These are phyloP conservation scores for Rhizopogon roseolus DNA, from an alignment of 768 basidiomycete genomes.

Conservation along the genomic window DNA sequence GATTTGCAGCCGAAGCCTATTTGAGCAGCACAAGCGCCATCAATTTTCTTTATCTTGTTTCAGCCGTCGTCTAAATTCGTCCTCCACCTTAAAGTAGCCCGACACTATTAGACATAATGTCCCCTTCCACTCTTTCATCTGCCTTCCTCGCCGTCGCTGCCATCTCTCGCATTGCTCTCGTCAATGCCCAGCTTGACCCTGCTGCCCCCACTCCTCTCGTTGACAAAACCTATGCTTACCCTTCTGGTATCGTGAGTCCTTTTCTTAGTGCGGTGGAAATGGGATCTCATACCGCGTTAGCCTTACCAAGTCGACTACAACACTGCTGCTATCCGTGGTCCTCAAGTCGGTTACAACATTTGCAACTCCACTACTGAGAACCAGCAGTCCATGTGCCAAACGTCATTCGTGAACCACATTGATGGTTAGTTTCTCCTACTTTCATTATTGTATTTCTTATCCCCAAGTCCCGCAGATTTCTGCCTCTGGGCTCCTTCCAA, in stretches of 20 bases:
- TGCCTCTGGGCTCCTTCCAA: constrained; percentile 59
- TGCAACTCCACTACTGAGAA: constrained; percentile 66
- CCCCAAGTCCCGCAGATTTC: constrained; percentile 44
- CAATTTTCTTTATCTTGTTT: not conserved
- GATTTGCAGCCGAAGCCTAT: constrained; percentile 14
- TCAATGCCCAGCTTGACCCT: constrained; percentile 29
- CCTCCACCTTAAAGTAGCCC: not conserved
- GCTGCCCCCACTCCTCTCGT: constrained; percentile 44
- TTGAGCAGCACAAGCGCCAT: constrained; percentile 4
- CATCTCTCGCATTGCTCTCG: constrained; percentile 25
- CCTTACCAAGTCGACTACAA: constrained; percentile 46
- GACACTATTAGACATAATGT: constrained; percentile 24
- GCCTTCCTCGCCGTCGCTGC: constrained; percentile 35
- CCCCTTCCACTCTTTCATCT: constrained; percentile 37
- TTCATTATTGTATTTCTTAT: constrained; percentile 23
- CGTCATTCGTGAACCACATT: constrained; percentile 57
- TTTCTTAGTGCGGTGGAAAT: too few species aligned
- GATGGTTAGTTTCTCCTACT: constrained; percentile 26
- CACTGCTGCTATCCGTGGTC: constrained; percentile 41
- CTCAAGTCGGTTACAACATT: constrained; percentile 59
- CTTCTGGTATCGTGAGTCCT: constrained; percentile 35
- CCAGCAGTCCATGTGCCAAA: constrained; percentile 66
- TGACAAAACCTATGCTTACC: constrained; percentile 40
- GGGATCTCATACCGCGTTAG: constrained; percentile 18
- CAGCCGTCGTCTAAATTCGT: not conserved